A percentile compares a stretch with the other conserved stretches of the same genome.
These are phyloP conservation scores for Hypoxylon crocopeplum DNA, from an alignment of 495 filamentous ascomycete genomes.

Conservation along the genomic window DNA sequence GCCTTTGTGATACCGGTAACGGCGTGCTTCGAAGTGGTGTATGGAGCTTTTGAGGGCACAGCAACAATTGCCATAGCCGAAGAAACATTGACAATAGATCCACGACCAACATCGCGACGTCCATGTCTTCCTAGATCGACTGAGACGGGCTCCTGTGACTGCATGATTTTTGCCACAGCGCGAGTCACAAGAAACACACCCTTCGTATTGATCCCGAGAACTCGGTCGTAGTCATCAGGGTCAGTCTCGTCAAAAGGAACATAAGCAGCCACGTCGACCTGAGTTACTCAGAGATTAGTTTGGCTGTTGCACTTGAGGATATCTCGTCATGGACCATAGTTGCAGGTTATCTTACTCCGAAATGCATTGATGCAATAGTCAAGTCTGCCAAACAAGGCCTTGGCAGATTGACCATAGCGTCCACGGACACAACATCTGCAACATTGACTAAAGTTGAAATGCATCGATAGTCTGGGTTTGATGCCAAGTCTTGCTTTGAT, in stretches of 20 bases:
- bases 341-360: constrained; percentile 3
- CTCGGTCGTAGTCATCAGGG: constrained; percentile 37
- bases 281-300: constrained; percentile 1
- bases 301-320: not conserved
- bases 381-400: constrained; percentile 29
- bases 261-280: constrained; percentile 29
- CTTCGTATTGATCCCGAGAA: constrained; percentile 42
- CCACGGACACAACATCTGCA: constrained; percentile 41
- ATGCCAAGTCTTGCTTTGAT: constrained; percentile 38
- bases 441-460: constrained; percentile 44
- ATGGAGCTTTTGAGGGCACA: constrained; percentile 19
- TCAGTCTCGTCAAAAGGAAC: constrained; percentile 34
- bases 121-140: constrained; percentile 31
- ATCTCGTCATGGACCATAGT: constrained; percentile 3
- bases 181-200: constrained; percentile 43
- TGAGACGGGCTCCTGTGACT: constrained; percentile 40
- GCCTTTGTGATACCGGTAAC: constrained; percentile 34
- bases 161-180: constrained; percentile 47
- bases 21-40: constrained; percentile 39
- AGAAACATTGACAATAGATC: constrained; percentile 37
- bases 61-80: constrained; percentile 26
- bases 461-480: constrained; percentile 25
- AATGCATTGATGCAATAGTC: constrained; percentile 21
- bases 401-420: constrained; percentile 32
- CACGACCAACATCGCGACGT: constrained; percentile 27